These are phyloP conservation scores for Aspergillus ibericus DNA, from an alignment of 2,329 filamentous ascomycete genomes.

Conservation along the genomic window DNA sequence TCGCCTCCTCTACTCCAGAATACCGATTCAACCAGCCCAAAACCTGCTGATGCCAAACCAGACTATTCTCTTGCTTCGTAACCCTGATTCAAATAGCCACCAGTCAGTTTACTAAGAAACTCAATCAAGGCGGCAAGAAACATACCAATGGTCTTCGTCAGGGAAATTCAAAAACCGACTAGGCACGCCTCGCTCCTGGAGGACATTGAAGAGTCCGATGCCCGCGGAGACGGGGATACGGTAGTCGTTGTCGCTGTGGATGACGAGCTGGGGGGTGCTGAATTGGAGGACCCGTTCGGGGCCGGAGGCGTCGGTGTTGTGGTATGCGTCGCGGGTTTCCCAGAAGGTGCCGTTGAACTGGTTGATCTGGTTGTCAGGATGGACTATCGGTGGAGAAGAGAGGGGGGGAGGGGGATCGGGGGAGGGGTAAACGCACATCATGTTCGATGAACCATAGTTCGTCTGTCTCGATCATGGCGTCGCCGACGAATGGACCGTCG, in stretches of 20 bases:
- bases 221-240: conserved; percentile 80
- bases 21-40: conserved; percentile 68
- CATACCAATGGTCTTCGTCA: conserved; percentile 64
- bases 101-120: no score
- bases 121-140: neutral
- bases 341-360: conserved; percentile 52
- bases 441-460: conserved; percentile 55
- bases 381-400: no score
- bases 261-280: conserved; percentile 77
- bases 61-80: conserved; percentile 80
- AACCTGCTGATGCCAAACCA: conserved; percentile 84
- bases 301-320: conserved; percentile 64
- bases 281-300: conserved; percentile 64
- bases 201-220: conserved; percentile 74
- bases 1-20: conserved; percentile 33
- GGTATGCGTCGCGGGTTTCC: conserved; percentile 61
- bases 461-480: conserved; percentile 51
- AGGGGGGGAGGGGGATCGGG: neutral
- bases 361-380: neutral
- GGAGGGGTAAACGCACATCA: conserved; percentile 30
- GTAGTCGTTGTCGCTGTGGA: conserved; percentile 85
- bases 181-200: conserved; percentile 71
- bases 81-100: conserved; percentile 55
- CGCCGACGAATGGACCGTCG: conserved; percentile 75
- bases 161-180: conserved; percentile 78